phyloP scores from a whole-genome alignment of 225 moss, liverwort and hornwort species.

The Pseudisothecium myosuroides region DNA sequence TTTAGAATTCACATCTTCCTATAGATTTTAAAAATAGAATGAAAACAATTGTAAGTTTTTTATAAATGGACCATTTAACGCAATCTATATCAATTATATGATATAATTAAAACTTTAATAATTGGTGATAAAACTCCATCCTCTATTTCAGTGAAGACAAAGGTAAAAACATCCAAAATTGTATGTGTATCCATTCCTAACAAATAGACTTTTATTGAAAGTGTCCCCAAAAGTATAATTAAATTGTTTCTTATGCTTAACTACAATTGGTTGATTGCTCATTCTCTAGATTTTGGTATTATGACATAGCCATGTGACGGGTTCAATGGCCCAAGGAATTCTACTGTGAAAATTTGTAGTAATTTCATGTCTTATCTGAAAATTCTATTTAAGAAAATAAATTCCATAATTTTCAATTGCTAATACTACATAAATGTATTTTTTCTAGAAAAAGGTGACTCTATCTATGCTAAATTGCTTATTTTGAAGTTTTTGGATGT shows the following conservation, averaged over 20 bases:
- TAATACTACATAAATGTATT: background rate
- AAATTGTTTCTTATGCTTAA: rapidly evolving
- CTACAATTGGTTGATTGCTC: background rate
- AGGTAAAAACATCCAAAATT: background rate
- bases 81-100: background rate
- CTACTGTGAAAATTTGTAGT: background rate
- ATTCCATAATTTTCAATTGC: background rate
- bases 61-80: background rate
- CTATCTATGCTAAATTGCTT: background rate
- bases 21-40: background rate
- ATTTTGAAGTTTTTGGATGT: rapidly evolving
- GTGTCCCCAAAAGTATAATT: too few species aligned
- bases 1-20: background rate
- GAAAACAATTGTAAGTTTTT: background rate
- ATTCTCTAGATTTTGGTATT: too few species aligned
- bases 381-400: too few species aligned
- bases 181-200: rapidly evolving
- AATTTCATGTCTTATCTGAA: background rate
- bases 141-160: background rate
- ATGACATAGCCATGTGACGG: too few species aligned
- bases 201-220: background rate
- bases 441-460: background rate
- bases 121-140: too few species aligned
- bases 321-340: too few species aligned
- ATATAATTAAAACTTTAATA: background rate